A percentile compares a stretch with the other conserved stretches of the same genome.
These are phyloP conservation scores for Aegle marmelos DNA, from an alignment of 345 rosid species.

Conservation along the genomic window DNA sequence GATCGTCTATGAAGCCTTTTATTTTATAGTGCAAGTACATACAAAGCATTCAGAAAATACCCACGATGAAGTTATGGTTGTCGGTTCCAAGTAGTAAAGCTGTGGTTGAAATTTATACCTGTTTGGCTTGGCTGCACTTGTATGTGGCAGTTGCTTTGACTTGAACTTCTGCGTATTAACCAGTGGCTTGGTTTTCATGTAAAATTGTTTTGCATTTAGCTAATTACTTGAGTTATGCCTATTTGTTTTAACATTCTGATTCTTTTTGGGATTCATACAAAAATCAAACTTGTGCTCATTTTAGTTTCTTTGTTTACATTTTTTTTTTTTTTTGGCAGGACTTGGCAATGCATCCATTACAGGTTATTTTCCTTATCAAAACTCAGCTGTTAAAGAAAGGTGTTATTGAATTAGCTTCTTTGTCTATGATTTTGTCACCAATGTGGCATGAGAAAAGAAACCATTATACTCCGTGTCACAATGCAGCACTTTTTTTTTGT, in stretches of 20 bases:
- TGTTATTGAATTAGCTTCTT: slow-evolving; percentile 2
- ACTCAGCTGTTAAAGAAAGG: background rate
- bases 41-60: background rate
- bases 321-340: slow-evolving; percentile 34
- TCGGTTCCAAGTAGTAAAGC: background rate
- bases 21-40: background rate
- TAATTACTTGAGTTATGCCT: background rate
- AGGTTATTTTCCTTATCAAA: slow-evolving; percentile 42
- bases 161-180: background rate
- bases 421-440: background rate
- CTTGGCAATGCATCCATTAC: slow-evolving; percentile 60
- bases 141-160: background rate
- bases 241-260: background rate
- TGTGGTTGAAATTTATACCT: background rate
- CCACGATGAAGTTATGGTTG: background rate
- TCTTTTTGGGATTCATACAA: background rate
- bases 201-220: background rate
- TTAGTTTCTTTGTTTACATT: slow-evolving; percentile 3
- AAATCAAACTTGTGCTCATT: background rate
- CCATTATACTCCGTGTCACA: background rate
- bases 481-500: background rate
- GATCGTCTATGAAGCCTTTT: background rate
- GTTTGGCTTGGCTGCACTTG: background rate
- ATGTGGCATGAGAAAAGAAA: background rate
- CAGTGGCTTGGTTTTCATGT: background rate